Conservation (phyloP, 495 filamentous ascomycete genomes). For the Pseudomonodictys pantanalensis region DNA sequence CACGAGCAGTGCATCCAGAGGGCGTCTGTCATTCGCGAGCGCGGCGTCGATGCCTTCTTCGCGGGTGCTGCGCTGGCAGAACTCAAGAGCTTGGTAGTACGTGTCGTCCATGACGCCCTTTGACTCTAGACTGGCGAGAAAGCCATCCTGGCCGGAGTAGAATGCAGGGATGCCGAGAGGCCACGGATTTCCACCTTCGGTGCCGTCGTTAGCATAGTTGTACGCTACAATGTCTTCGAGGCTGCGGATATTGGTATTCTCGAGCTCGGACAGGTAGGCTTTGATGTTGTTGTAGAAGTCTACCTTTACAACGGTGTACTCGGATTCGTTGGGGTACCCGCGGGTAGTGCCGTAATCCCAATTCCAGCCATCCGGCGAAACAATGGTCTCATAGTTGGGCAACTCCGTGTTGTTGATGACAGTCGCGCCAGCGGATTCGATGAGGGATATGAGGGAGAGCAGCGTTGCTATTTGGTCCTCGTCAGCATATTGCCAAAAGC, state of each 20-base stretch:
- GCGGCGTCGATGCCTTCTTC: slow-evolving; percentile 69
- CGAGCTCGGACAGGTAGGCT: slow-evolving; percentile 61
- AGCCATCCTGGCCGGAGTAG: slow-evolving; percentile 66
- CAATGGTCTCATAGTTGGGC: slow-evolving; percentile 57
- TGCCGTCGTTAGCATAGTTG: slow-evolving; percentile 62
- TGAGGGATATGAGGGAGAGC: slow-evolving; percentile 51
- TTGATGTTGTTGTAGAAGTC: slow-evolving; percentile 76
- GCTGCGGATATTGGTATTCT: slow-evolving; percentile 60
- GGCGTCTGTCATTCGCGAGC: slow-evolving; percentile 45
- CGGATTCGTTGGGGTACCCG: slow-evolving; percentile 65
- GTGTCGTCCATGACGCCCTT: slow-evolving; percentile 62
- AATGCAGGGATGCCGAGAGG: slow-evolving; percentile 59
- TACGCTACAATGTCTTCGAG: slow-evolving; percentile 66
- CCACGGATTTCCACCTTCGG: slow-evolving; percentile 66
- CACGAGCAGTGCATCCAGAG: slow-evolving; percentile 60
- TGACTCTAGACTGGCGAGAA: slow-evolving; percentile 58
- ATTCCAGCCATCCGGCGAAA: slow-evolving; percentile 64
- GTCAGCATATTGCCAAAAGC: slow-evolving; percentile 62
- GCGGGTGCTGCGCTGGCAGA: slow-evolving; percentile 56
- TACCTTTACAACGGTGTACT: slow-evolving; percentile 68
- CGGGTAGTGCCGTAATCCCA: slow-evolving; percentile 67
- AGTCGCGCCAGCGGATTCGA: slow-evolving; percentile 60
- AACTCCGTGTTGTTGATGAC: slow-evolving; percentile 71
- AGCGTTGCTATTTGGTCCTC: slow-evolving; percentile 53
- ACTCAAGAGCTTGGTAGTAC: slow-evolving; percentile 62